Evolutionary conservation across 768 basidiomycete species (phyloP).

Genomic region (Russula compacta): DNA sequence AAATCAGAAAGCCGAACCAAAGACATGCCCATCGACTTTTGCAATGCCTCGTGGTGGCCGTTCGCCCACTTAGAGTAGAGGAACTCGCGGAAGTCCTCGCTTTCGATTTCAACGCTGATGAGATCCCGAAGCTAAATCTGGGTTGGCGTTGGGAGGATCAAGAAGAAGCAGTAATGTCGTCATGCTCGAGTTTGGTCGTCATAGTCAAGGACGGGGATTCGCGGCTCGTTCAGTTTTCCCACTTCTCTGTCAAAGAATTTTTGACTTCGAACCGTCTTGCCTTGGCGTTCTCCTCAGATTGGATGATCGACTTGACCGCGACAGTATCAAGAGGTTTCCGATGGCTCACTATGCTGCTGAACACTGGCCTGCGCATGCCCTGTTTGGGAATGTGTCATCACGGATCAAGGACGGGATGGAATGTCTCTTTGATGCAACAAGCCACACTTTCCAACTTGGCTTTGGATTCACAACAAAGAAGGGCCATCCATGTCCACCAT

Average conservation of each 20-base stretch:
- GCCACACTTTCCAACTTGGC: not conserved
- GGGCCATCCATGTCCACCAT: too few relatives aligned
- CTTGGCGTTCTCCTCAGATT: not conserved
- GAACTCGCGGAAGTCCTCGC: not conserved
- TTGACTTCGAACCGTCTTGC: not conserved
- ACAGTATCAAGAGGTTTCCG: not conserved
- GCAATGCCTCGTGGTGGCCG: not conserved
- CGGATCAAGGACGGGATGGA: not conserved
- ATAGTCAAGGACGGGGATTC: not conserved
- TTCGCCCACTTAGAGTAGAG: not conserved
- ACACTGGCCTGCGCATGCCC: not conserved
- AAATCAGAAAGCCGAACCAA: not conserved
- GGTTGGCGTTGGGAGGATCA: not conserved
- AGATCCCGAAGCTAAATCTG: not conserved
- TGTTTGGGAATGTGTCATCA: not conserved
- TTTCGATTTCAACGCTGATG: not conserved
- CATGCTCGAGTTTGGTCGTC: not conserved
- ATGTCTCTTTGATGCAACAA: not conserved
- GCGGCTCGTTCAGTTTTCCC: not conserved
- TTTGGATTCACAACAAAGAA: not conserved
- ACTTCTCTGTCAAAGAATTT: constrained; percentile 1
- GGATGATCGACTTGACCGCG: not conserved
- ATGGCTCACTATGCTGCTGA: not conserved
- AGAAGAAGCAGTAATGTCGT: not conserved
- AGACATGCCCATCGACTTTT: not conserved